Percentiles rank a stretch among this genome's conserved stretches.
Evolutionary conservation across 2,329 filamentous ascomycete species (phyloP).

Genomic region (Endocalyx cinctus): DNA sequence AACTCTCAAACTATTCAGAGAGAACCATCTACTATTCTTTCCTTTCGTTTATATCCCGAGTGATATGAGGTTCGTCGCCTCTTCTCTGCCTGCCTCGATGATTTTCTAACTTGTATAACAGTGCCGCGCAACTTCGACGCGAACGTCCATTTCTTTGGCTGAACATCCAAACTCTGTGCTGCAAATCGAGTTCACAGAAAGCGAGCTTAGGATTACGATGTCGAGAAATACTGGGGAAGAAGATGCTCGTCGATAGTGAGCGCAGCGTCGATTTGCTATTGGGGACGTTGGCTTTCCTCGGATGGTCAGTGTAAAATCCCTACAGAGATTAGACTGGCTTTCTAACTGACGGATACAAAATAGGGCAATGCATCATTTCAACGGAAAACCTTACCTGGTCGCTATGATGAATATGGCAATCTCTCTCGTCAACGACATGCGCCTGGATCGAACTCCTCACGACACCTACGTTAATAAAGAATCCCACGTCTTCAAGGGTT

Average conservation of each 20-base stretch:
- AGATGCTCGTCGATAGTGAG: conserved; percentile 43
- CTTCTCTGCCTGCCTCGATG: not conserved
- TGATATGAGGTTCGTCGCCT: conserved; percentile 13
- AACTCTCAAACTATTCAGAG: conserved; percentile 19
- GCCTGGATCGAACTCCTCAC: conserved; percentile 31
- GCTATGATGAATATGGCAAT: conserved; percentile 38
- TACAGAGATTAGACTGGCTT: too few species aligned
- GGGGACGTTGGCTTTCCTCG: conserved; percentile 41
- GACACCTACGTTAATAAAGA: conserved; percentile 14
- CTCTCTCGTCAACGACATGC: conserved; percentile 41
- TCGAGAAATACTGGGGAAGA: conserved; percentile 40
- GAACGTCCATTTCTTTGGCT: conserved; percentile 43
- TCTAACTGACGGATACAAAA: too few species aligned
- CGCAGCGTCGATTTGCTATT: conserved; percentile 47
- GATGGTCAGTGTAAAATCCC: conserved; percentile 41
- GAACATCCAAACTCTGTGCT: conserved; percentile 42
- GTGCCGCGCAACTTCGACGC: conserved; percentile 17
- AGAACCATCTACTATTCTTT: conserved; percentile 18
- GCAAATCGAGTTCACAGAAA: conserved; percentile 37
- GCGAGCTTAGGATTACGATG: conserved; percentile 33
- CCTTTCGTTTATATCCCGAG: conserved; percentile 24
- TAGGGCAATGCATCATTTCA: conserved; percentile 28
- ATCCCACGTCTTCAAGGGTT: conserved; percentile 18
- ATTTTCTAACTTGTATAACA: conserved; percentile 4
- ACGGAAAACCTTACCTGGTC: conserved; percentile 40